Evolutionary conservation across 1,139 yeast species (phyloP), one percentile per base, ranked within the genome.

Genomic region (Candida neerlandica): DNA sequence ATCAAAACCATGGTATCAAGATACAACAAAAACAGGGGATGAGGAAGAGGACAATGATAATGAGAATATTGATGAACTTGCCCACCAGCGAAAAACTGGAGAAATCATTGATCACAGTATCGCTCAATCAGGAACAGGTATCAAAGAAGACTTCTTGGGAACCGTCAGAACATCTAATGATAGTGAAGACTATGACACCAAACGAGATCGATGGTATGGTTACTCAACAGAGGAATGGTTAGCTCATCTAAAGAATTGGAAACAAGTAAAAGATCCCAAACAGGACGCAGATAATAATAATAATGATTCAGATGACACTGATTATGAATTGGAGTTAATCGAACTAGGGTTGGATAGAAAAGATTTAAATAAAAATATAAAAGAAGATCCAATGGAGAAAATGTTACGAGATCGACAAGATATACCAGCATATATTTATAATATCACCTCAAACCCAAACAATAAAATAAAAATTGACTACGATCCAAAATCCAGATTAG

Each of bases 161-260:
- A 54, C 55, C 30, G 45, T 51, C 5, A 42, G 54, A 38, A 38
- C 52, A 2, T 45, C 56, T 3, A 70, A 65, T 57, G 77, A 67
- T 51, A 71, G 58, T 48, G 77, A 77, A 4, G 80, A 75, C 46
- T 84, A 80, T 66, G 96, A 87, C 56, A 77, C 84, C 15, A 86
- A 86, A 55, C 69, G 95, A 50, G 96, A 89, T 63, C 70, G 89
- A 46, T 89, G 94, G 90, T 85, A 81, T 60, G 95, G 95, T 0
- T 85, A 80, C 60, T 85, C 85, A 51, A 71, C 77, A 1, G 71
- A 72, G 4, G 87, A 86, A 47, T 87, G 87, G 73, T 75, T 73
- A 43, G 64, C 67, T n/a, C 77, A 80, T 19, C 63, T 83, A 6
- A 67, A 68, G 39, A 68, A 71, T 46, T 77, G 82, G 79, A 75